phyloP scores from a whole-genome alignment of 2,329 filamentous ascomycete genomes.

The Trichoderma sp. region DNA sequence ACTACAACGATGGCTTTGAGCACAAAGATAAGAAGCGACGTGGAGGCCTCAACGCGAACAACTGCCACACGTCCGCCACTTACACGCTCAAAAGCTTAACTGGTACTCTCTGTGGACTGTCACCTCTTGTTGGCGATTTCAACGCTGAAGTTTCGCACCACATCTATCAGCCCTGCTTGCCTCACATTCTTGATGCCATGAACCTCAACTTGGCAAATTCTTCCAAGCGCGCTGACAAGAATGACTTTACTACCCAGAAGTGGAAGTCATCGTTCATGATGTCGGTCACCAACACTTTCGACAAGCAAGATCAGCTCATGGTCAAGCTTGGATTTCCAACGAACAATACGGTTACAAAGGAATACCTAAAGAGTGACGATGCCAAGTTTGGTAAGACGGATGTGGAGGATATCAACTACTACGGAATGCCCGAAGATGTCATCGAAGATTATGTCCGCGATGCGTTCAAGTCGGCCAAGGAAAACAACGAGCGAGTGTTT shows the following conservation, averaged over 20 bases:
- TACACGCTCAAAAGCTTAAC: slow-evolving; percentile 48
- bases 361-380: slow-evolving; percentile 35
- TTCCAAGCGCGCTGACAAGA: slow-evolving; percentile 18
- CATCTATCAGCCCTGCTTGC: slow-evolving; percentile 49
- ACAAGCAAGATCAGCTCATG: slow-evolving; percentile 37
- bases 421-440: slow-evolving; percentile 37
- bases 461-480: slow-evolving; percentile 34
- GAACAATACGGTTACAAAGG: slow-evolving; percentile 33
- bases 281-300: slow-evolving; percentile 36
- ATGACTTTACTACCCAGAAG: slow-evolving; percentile 31
- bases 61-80: slow-evolving; percentile 44
- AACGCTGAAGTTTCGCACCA: slow-evolving; percentile 45
- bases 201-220: slow-evolving; percentile 30
- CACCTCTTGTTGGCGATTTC: slow-evolving; percentile 44
- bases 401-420: slow-evolving; percentile 38
- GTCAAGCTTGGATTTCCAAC: slow-evolving; percentile 34
- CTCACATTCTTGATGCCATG: slow-evolving; percentile 40
- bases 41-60: slow-evolving; percentile 45
- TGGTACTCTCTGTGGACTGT: slow-evolving; percentile 45
- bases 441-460: slow-evolving; percentile 39
- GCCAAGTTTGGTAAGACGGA: slow-evolving; percentile 36
- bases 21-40: slow-evolving; percentile 30
- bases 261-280: slow-evolving; percentile 40
- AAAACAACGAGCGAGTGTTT: slow-evolving; percentile 38
- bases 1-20: slow-evolving; percentile 38